Evolutionary conservation across 441 rosid species (phyloP).

Genomic region (Corymbia citriodora): DNA sequence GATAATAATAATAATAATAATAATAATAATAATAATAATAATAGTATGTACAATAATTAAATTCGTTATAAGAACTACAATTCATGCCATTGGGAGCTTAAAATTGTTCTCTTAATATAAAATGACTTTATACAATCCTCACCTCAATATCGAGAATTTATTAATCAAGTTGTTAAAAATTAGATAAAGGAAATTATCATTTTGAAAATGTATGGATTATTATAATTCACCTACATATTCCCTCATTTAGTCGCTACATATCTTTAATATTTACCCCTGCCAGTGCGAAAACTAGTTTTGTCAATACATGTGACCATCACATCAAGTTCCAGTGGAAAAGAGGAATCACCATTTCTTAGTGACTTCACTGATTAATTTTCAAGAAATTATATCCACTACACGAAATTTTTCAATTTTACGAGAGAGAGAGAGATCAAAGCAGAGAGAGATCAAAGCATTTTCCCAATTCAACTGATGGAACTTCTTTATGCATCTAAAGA

Average conservation of each 20-base stretch:
- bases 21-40: no score
- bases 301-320: background rate
- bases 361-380: background rate
- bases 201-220: background rate
- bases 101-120: background rate
- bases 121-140: background rate
- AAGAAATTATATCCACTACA: background rate
- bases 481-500: background rate
- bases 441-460: background rate
- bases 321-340: background rate
- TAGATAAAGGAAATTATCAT: background rate
- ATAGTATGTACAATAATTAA: background rate
- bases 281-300: background rate
- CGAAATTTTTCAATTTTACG: background rate
- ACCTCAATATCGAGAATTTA: background rate
- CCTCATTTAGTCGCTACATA: background rate
- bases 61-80: background rate
- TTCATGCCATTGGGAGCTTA: background rate
- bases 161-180: background rate
- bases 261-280: background rate
- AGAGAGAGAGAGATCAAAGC: background rate
- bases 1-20: background rate
- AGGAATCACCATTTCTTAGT: background rate
- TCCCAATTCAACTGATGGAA: background rate
- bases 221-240: background rate